Conservation (phyloP, 192 early-diverging fungal species). For the Linderina pennispora region DNA sequence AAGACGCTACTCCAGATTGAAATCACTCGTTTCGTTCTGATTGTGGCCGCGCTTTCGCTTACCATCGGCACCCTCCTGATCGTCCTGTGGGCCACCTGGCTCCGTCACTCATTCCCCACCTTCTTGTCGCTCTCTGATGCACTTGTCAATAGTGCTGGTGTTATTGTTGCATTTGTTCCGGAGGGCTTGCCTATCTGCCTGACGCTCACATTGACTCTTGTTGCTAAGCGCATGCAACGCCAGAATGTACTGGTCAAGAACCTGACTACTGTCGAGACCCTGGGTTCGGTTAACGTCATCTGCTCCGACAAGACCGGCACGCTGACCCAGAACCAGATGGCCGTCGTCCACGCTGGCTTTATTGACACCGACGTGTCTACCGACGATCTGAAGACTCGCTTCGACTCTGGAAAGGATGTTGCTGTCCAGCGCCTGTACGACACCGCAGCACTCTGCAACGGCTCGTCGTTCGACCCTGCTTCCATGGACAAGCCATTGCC, state of each 20-base stretch:
- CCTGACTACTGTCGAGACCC: slow-evolving; percentile 70
- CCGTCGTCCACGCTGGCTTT: too few species aligned
- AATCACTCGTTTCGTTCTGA: slow-evolving; percentile 65
- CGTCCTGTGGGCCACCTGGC: slow-evolving; percentile 29
- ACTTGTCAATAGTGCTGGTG: slow-evolving; percentile 4
- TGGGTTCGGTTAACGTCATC: slow-evolving; percentile 62
- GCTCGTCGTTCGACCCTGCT: slow-evolving; percentile 51
- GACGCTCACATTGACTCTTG: slow-evolving; percentile 57
- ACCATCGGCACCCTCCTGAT: slow-evolving; percentile 30
- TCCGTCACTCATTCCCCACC: slow-evolving; percentile 33
- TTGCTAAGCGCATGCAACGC: too few species aligned
- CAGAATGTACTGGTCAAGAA: too few species aligned
- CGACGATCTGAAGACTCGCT: not conserved
- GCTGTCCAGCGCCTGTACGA: slow-evolving; percentile 8
- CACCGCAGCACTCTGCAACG: slow-evolving; percentile 52
- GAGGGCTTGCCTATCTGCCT: slow-evolving; percentile 70
- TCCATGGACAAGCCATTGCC: slow-evolving; percentile 42
- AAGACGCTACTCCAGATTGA: slow-evolving; percentile 49
- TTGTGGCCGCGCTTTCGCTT: slow-evolving; percentile 47
- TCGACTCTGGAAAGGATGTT: not conserved
- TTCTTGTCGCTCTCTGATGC: slow-evolving; percentile 14
- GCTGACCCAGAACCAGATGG: too few species aligned
- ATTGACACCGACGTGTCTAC: too few species aligned
- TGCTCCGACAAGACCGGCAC: slow-evolving; percentile 79
- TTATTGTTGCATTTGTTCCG: slow-evolving; percentile 53